These are phyloP conservation scores for Xanthoconium separans DNA, from an alignment of 1,284 basidiomycete species.

Conservation along the genomic window DNA sequence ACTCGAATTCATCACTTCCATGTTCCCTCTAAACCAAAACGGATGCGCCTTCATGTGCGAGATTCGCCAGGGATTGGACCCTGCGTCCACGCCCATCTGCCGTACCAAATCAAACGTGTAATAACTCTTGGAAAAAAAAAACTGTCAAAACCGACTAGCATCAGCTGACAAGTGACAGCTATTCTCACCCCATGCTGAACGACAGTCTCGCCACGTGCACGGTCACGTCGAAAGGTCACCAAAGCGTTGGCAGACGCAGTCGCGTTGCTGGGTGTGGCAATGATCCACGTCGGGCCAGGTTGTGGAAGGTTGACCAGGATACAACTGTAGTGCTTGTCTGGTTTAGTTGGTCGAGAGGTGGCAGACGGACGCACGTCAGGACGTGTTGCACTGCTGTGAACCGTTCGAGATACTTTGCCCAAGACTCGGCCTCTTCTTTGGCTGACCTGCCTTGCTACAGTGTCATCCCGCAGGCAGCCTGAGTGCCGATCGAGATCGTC, in stretches of 20 bases:
- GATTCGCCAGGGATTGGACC: constrained; percentile 28
- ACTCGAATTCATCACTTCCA: constrained; percentile 22
- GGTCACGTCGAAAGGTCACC: constrained; percentile 25
- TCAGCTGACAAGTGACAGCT: not conserved
- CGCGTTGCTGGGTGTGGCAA: constrained; percentile 19
- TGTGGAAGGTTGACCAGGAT: constrained; percentile 29
- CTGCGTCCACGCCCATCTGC: constrained; percentile 10
- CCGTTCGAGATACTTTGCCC: constrained; percentile 19
- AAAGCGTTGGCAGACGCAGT: constrained; percentile 28
- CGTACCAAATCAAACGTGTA: constrained; percentile 29
- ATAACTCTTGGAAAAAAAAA: constrained; percentile 15
- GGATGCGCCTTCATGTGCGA: constrained; percentile 27
- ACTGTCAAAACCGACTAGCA: not conserved
- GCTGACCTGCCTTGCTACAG: constrained; percentile 12
- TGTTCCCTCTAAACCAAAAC: constrained; percentile 29
- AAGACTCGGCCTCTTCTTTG: constrained; percentile 21
- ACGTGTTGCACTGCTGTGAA: constrained; percentile 25
- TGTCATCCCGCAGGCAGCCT: constrained; percentile 2
- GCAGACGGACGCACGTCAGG: constrained; percentile 20
- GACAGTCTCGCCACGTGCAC: constrained; percentile 22
- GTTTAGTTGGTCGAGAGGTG: not conserved
- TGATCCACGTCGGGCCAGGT: constrained; percentile 20
- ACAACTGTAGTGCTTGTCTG: constrained; percentile 12
- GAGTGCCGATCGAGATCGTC: not conserved
- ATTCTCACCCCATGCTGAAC: constrained; percentile 24